Evolutionary conservation across 208 protist genomes (phyloP).

Genomic region (Wallacemonas sp.): DNA sequence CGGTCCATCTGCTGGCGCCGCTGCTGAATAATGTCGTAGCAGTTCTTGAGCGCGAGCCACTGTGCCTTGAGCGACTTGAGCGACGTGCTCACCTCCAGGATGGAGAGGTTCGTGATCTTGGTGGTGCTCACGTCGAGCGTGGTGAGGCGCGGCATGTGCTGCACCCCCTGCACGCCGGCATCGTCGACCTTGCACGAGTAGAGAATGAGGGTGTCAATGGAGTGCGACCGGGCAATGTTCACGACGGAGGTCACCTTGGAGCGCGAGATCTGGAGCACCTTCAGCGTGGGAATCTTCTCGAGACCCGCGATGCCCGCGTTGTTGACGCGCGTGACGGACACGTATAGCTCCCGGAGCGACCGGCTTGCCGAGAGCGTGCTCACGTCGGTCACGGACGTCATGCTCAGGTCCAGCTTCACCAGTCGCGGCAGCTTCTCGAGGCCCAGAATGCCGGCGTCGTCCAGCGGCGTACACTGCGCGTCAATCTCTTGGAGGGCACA

Average conservation of each 20-base stretch:
- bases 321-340: conserved; percentile 42
- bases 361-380: conserved; percentile 31
- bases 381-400: conserved; percentile 58
- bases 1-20: conserved; percentile 37
- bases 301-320: conserved; percentile 42
- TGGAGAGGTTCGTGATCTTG: conserved; percentile 56
- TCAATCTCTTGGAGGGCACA: conserved; percentile 61
- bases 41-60: conserved; percentile 68
- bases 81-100: conserved; percentile 42
- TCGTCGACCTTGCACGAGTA: conserved; percentile 48
- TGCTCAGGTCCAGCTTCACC: conserved; percentile 50
- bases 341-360: conserved; percentile 44
- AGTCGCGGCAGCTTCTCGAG: conserved; percentile 44
- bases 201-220: conserved; percentile 40
- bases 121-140: conserved; percentile 57
- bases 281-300: conserved; percentile 41
- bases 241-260: conserved; percentile 45
- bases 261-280: conserved; percentile 38
- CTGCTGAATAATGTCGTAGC: conserved; percentile 45
- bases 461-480: conserved; percentile 54
- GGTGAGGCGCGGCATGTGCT: conserved; percentile 41
- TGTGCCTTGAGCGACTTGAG: conserved; percentile 62
- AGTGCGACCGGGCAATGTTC: conserved; percentile 30
- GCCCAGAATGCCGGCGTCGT: conserved; percentile 34
- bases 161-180: conserved; percentile 34